Evolutionary conservation across 139 green algal genomes (phyloP), one percentile per base, ranked within the genome.

Genomic region (Chlorella vulgaris): DNA sequence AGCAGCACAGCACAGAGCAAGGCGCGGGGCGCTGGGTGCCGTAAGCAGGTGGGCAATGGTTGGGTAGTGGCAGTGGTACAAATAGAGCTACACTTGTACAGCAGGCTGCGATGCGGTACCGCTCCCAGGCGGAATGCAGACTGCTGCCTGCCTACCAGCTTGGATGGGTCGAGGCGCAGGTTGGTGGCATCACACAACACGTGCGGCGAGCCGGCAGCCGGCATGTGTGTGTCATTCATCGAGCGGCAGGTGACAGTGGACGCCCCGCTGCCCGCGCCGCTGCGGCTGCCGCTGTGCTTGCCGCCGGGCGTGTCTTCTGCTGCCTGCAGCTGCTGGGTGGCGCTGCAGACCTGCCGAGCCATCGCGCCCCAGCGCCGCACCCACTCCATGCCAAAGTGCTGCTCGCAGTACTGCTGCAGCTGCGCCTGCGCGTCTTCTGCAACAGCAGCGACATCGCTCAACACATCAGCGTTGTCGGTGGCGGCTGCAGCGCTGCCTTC

Each of bases 181-280:
- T 85, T 85, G 31, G 50, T 74, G 24, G 74, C 84, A 40, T 86
- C 66, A 50, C 84, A 88, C 58, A 88, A 58, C 29, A 85, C 74
- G 40, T 88, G 84, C 0, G 84, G 84, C 22, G 39, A 43, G n/a
- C 80, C 84, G 6, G 69, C 69, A 6, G 61, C 35, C 5, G 84
- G 83, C 80, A 88, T 78, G 75, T 88, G 80, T 1, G 24, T 62
- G 53, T 86, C 84, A n/a, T 26, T 85, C 33, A 60, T 66, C 38
- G 33, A 68, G 33, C 71, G 71, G 65, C 78, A 75, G 10, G 35
- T 76, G 26, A 74, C 42, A 0, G 31, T 3, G 7, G 62, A 66
- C 4, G 40, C 29, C 19, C 18, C 35, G 40, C 42, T 43, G 77
- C 33, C 22, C 36, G 4, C 22, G 35, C 29, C 15, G 36, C 36